Evolutionary conservation across 2,329 filamentous ascomycete species (phyloP).

Genomic region (Zasmidium cellare): DNA sequence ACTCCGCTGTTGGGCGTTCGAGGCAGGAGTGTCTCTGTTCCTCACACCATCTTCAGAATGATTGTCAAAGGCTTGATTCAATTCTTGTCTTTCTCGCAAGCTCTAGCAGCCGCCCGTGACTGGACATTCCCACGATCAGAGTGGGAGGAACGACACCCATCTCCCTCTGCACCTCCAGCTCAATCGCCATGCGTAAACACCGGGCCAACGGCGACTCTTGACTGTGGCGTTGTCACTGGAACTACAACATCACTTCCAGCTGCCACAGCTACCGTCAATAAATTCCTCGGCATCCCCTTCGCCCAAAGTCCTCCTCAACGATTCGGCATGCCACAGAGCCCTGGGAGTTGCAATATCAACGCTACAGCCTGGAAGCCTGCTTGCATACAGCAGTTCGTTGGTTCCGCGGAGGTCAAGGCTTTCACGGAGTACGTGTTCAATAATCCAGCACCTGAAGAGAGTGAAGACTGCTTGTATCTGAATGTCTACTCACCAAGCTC

Average conservation of each 20-base stretch:
- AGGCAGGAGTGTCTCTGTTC: not conserved
- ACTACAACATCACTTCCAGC: slow-evolving; percentile 32
- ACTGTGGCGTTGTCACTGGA: slow-evolving; percentile 30
- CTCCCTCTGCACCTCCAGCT: not conserved
- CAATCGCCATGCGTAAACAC: slow-evolving; percentile 13
- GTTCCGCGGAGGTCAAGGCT: slow-evolving; percentile 30
- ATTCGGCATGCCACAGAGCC: slow-evolving; percentile 31
- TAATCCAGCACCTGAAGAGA: slow-evolving; percentile 32
- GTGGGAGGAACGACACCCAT: not conserved
- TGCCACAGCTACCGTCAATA: slow-evolving; percentile 34
- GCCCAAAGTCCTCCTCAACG: slow-evolving; percentile 34
- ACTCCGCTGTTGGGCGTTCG: no score
- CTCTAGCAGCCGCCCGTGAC: not conserved
- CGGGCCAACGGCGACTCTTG: slow-evolving; percentile 31
- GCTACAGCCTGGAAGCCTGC: slow-evolving; percentile 33
- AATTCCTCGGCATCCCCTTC: slow-evolving; percentile 38
- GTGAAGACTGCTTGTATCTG: slow-evolving; percentile 38
- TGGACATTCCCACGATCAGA: not conserved
- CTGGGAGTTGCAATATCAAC: slow-evolving; percentile 25
- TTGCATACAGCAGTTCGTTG: slow-evolving; percentile 36
- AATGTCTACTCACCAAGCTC: slow-evolving; percentile 37
- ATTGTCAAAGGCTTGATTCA: not conserved
- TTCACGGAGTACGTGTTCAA: slow-evolving; percentile 35
- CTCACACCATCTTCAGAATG: not conserved
- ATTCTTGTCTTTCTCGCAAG: not conserved